Evolutionary conservation across 192 early-diverging fungal species (phyloP).

Genomic region (Podila epicladia): DNA sequence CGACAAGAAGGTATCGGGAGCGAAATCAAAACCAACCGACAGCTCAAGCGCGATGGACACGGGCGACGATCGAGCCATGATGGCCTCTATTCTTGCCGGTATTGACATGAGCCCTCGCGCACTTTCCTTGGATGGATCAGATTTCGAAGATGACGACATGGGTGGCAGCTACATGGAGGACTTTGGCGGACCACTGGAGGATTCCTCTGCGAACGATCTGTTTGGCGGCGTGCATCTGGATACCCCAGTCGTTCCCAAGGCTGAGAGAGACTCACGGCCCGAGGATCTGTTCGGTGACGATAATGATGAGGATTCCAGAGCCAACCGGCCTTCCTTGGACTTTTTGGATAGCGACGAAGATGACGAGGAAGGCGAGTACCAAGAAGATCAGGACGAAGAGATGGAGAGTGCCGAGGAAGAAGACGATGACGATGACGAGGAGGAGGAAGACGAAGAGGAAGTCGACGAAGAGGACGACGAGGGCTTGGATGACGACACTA

Average conservation of each 20-base stretch:
- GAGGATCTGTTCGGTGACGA: slow-evolving; percentile 42
- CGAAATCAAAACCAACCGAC: neutral
- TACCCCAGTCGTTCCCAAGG: slow-evolving; percentile 7
- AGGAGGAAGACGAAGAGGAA: slow-evolving; percentile 31
- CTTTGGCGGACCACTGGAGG: slow-evolving; percentile 15
- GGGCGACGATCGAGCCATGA: slow-evolving; percentile 33
- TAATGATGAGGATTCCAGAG: slow-evolving; percentile 8
- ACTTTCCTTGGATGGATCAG: slow-evolving; percentile 35
- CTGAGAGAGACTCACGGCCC: slow-evolving; percentile 31
- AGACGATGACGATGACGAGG: neutral
- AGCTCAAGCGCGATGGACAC: slow-evolving; percentile 1
- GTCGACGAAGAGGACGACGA: slow-evolving; percentile 37
- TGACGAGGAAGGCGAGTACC: slow-evolving; percentile 20
- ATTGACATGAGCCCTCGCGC: slow-evolving; percentile 35
- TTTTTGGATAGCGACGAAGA: slow-evolving; percentile 45
- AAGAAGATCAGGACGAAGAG: slow-evolving; percentile 36
- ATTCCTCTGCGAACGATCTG: slow-evolving; percentile 35
- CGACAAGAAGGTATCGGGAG: neutral
- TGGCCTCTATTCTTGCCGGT: slow-evolving; percentile 49
- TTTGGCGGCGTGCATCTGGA: slow-evolving; percentile 33
- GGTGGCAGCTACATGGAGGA: slow-evolving; percentile 21
- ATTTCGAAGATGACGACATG: slow-evolving; percentile 26
- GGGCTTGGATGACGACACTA: slow-evolving; percentile 40
- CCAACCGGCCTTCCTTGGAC: slow-evolving; percentile 19
- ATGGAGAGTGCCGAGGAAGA: slow-evolving; percentile 13